Base-by-base conservation (phyloP, 2,329 filamentous ascomycete genomes). In the Aureobasidium sp. region DNA sequence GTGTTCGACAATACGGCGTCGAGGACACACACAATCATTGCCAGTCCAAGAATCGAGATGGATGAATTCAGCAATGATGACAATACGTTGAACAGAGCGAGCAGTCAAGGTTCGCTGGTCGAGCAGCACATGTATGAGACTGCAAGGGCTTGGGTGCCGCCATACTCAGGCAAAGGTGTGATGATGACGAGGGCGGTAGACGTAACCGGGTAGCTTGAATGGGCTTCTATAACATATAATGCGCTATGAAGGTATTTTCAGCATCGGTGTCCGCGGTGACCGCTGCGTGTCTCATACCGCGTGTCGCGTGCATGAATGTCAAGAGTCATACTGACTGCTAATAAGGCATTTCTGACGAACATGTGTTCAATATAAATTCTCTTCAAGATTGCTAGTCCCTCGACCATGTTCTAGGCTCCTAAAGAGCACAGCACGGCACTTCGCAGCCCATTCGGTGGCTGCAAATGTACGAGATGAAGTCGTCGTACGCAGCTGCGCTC, bases 101-200 rank as follows among this genome's bases (percentile, higher is more conserved):
- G 55, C 7, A 47, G 55, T n/a, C 41, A 58, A 25, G 55, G 55
- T 14, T 58, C 55, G 42, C 42, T 58, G 55, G 55, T 58, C 42
- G 55, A 48, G 15, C 55, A 58, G 31, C 42, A 58, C n/a, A 29
- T 20, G n/a, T 58, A 58, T 20, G 55, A 58, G 22, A 48, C 55
- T n/a, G 41, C 55, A 27, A 58, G 42, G 20, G 37, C 41, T n/a
- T 58, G 42, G 42, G 31, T 31, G 22, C 55, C 55, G 15, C 41
- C 29, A 5, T 60, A 60, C n/a, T 49, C 44, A n/a, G 57, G 45
- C 34, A 51, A 49, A 27, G 45, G 57, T 11, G 44, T 60, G 34
- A 60, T 60, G 57, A 60, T 60, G 57, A 60, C 57, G 42, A 36
- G 57, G 17, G 44, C 44, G 36, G 34, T 60, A 9, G 31, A 42